phyloP scores from a whole-genome alignment of 805 yeast genomes.

The Nakazawaea holstii region DNA sequence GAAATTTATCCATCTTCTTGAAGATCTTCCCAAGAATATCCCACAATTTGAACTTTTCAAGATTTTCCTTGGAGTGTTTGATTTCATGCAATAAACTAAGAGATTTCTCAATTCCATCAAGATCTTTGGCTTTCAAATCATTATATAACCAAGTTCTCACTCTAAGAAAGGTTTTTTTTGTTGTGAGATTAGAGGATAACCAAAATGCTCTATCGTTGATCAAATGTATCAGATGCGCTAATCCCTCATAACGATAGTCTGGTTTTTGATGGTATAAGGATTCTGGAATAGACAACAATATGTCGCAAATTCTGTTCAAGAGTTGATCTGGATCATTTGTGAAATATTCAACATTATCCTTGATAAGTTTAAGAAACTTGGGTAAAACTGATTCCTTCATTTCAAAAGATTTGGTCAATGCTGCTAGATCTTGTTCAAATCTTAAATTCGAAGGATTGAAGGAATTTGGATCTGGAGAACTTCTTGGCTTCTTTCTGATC shows the following conservation, averaged over 20 bases:
- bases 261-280: constrained; percentile 6
- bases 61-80: not conserved
- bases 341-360: not conserved
- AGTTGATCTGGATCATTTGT: constrained; percentile 4
- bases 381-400: not conserved
- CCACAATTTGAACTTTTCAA: constrained; percentile 6
- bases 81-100: constrained; percentile 1
- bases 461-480: not conserved
- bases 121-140: constrained; percentile 11
- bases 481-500: not conserved
- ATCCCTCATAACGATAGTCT: constrained; percentile 13
- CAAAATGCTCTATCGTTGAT: constrained; percentile 8
- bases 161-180: constrained; percentile 10
- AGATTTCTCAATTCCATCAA: constrained; percentile 1
- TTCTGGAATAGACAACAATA: constrained; percentile 11
- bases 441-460: not conserved
- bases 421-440: not conserved
- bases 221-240: not conserved
- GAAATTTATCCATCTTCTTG: not conserved
- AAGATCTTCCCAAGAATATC: constrained; percentile 1
- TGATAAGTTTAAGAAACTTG: not conserved
- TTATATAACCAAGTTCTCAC: constrained; percentile 12
- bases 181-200: not conserved
- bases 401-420: not conserved
- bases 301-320: not conserved